Evolutionary conservation across 75 land plant genomes (phyloP).

Genomic region (Ceratopteris richardii): DNA sequence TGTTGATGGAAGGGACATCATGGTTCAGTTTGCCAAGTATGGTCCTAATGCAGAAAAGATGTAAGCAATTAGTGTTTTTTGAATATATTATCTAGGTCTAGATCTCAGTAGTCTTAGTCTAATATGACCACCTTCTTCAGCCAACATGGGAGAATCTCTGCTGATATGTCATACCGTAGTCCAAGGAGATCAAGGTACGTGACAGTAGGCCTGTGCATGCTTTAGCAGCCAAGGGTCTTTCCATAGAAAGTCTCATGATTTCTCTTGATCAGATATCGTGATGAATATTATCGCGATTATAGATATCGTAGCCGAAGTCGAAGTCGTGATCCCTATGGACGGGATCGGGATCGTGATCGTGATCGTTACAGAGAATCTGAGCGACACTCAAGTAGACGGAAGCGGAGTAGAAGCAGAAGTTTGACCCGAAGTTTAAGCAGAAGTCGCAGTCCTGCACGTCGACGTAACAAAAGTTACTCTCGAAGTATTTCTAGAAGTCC

Average conservation of each 20-base stretch:
- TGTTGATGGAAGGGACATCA: slow-evolving; percentile 42
- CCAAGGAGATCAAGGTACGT: slow-evolving; percentile 14
- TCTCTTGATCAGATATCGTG: slow-evolving; percentile 48
- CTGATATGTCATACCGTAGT: slow-evolving; percentile 1
- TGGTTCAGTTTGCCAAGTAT: slow-evolving; percentile 41
- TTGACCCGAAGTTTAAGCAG: neutral
- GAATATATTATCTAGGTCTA: no score
- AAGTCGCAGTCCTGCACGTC: slow-evolving; percentile 1
- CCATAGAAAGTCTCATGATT: no score
- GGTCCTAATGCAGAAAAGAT: slow-evolving; percentile 40
- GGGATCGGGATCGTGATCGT: slow-evolving; percentile 21
- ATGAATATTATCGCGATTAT: slow-evolving; percentile 32
- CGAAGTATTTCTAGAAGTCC: neutral
- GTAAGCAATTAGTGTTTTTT: slow-evolving; percentile 33
- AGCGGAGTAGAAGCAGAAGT: slow-evolving; percentile 2
- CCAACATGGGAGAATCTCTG: slow-evolving; percentile 11
- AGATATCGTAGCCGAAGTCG: slow-evolving; percentile 43
- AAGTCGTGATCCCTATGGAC: slow-evolving; percentile 34
- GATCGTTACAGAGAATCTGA: slow-evolving; percentile 21
- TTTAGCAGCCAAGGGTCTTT: neutral
- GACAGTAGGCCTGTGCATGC: neutral
- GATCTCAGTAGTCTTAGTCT: no score
- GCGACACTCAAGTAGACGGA: neutral
- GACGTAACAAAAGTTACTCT: neutral
- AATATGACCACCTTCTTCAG: slow-evolving; percentile 6